Base-by-base conservation (phyloP, 192 early-diverging fungal species). In the Gaertneriomyces semiglobifer region DNA sequence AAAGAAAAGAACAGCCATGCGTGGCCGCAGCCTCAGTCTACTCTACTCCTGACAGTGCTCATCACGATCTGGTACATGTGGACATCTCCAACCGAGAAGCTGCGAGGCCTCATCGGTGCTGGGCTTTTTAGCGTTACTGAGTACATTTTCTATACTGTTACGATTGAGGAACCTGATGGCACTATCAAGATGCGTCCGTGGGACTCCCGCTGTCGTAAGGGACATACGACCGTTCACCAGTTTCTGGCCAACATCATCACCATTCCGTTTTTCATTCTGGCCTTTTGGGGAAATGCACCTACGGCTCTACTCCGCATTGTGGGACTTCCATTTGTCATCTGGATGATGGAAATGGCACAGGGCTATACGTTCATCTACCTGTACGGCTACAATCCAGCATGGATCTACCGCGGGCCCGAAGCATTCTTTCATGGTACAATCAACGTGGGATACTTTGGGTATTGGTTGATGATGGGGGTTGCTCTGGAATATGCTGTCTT, bases 311-410 rank as follows among this genome's bases (percentile, higher is more conserved):
- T 50, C 18, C 48, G 48, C 48, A 18, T 50, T 18, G 12, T 50
- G 11, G 12, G 11, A 12, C 18, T 50, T 50, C 48, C 48, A 12
- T 50, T 50, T 3, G 48, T 50, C 48, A 50, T 50, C 48, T 50
- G 48, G 48, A 18, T 18, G 48, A 50, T 50, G 48, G 48, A 50
- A 50, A 50, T 50, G 48, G 18, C 48, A 12, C 48, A 50, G 18
- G 48, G 56, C 12, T 58, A 58, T 39, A 58, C 39, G 11, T 39
- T 58, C 18, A 69, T 69, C 50, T 57, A 14, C 39, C 16, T 62
- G 63, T 71, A 71, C 38, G 70, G 70, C 4, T 71, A 64, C 45
- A 71, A 71, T 7, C 70, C 70, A 9, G 70, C 70, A 7, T 71
- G 70, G 70, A 58, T 60, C 58, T 71, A 71, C 45, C 42, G 12